Evolutionary conservation across 257 asterid species (phyloP), one percentile per base, ranked within the genome.

Genomic region (Solanum habrochaites): DNA sequence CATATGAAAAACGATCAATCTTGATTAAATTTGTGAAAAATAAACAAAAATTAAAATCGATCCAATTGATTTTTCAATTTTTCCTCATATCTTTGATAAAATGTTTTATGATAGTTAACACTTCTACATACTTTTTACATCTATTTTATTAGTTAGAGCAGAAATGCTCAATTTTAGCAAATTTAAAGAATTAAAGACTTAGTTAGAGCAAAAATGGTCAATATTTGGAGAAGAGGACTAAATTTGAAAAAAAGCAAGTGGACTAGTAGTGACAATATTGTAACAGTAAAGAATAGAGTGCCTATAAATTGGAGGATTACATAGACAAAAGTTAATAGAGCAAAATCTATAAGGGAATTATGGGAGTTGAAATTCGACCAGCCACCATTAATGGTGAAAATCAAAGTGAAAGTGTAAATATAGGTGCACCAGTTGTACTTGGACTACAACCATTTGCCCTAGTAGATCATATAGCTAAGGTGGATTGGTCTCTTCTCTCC

Each of bases 391-490:
- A 73, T 21, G 31, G 18, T 21, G 78, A 32, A 71, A 71, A 71
- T 71, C 78, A 69, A 86, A 11, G 29, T 66, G 91, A 67, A 1
- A 85, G 80, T 85, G 85, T 82, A 42, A 58, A 18, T 9, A 29
- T 75, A 86, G 40, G 58, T 13, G 90, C 94, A 40, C 98, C 99
- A 21, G n/a, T 95, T 58, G 94, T 95, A 16, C 86, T 96, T 83
- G 98, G 99, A 21, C 91, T 96, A 49, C 98, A 94, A 85, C 99
- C 99, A 6, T 91, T 98, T 8, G 99, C 99, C 37, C 86, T 96
- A 83, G 98, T 96, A 39, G 99, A 96, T 92, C 98, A 95, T 88
- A 93, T 94, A 74, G 98, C 98, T 3, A 92, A 87, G 78, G 98
- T 96, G 89, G 99, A 94, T 93, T 91, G 89, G 89, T 88, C 98